A percentile compares a stretch with the other conserved stretches of the same genome.
phyloP scores from a whole-genome alignment of 371 early-diverging fungal genomes.

The Lichtheimia corymbifera region DNA sequence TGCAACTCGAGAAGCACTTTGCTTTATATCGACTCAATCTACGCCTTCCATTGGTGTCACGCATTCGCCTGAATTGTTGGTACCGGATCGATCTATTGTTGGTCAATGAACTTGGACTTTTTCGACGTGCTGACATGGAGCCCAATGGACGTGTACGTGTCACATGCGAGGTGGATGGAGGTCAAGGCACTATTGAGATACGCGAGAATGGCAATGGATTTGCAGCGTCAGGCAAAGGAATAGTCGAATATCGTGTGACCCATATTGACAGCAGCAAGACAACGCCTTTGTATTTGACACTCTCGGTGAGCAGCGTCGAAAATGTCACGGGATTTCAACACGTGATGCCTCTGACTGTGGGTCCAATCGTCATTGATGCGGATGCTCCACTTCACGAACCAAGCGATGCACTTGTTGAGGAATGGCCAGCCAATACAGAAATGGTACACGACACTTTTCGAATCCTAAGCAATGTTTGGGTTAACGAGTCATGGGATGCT shows the following conservation, averaged over 20 bases:
- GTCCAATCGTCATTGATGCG: conserved; percentile 33
- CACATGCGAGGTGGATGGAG: conserved; percentile 18
- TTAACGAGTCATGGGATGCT: conserved; percentile 60
- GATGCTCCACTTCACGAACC: background rate
- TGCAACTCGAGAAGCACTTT: conserved; percentile 45
- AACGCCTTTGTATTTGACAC: conserved; percentile 13
- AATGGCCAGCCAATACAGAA: conserved; percentile 28
- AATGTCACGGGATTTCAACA: background rate
- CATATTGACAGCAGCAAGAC: background rate
- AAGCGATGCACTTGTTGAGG: conserved; percentile 20
- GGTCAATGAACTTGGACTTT: conserved; percentile 46
- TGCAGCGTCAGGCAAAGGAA: conserved; percentile 43
- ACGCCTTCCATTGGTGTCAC: conserved; percentile 29
- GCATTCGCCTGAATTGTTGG: conserved; percentile 26
- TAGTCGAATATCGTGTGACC: conserved; percentile 46
- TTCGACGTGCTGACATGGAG: conserved; percentile 40
- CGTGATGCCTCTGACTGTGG: conserved; percentile 47
- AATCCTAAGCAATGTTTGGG: conserved; percentile 35
- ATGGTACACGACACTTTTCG: conserved; percentile 43
- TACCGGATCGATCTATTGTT: conserved; percentile 44
- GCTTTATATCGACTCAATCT: conserved; percentile 48
- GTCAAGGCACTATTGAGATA: conserved; percentile 1
- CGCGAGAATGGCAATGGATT: conserved; percentile 32
- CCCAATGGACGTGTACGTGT: conserved; percentile 33
- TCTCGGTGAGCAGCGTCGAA: background rate